Evolutionary conservation across 2,329 filamentous ascomycete genomes (phyloP), one percentile per base, ranked within the genome.

Genomic region (Colletotrichum siamense): DNA sequence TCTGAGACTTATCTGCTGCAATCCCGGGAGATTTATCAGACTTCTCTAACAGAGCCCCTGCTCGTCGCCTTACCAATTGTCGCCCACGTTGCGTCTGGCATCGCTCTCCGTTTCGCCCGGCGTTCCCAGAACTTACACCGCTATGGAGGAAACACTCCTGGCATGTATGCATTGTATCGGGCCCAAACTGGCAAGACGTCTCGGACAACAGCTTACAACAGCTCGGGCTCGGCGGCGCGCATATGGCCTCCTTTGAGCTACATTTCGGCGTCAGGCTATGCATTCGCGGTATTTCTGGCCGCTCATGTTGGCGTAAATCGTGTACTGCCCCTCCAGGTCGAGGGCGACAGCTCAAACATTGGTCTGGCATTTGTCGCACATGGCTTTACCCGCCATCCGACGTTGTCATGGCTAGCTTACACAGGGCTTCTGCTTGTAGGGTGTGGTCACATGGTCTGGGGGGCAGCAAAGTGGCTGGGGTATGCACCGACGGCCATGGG

Each of bases 11-110:
- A 96, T 85, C 92, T 99, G 65, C 93, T 99, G 78, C 95, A 98
- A 84, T 96, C 96, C 32, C 92, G 96, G 77, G 96, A 98, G 65
- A 93, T 97, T 84, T 99, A 99, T 87, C 96, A 98, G 85, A 96
- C 95, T 2, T 90, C 94, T 3, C 87, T 95, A 18, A 89, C 94
- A 68, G 96, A 98, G 82, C 95, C 95, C 5, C 86, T 98, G 24
- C 89, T 99, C 77, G 91, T 99, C 76, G 92, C 90, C 59, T 84
- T 95, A 3, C 96, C 96, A 3, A 87, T 98, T 26, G 83, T 93
- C 74, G 91, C 93, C 4, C 96, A 99, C 83, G 88, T 98, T 59
- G 88, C 91, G 16, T 94, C 95, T 0, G 96, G 96, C 44, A 82
- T 98, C 8, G 92, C 92, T 0, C 87, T 98, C 61, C 94, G 97